Base-by-base conservation (phyloP, 2,329 filamentous ascomycete genomes). In the Neofusicoccum parvum region DNA sequence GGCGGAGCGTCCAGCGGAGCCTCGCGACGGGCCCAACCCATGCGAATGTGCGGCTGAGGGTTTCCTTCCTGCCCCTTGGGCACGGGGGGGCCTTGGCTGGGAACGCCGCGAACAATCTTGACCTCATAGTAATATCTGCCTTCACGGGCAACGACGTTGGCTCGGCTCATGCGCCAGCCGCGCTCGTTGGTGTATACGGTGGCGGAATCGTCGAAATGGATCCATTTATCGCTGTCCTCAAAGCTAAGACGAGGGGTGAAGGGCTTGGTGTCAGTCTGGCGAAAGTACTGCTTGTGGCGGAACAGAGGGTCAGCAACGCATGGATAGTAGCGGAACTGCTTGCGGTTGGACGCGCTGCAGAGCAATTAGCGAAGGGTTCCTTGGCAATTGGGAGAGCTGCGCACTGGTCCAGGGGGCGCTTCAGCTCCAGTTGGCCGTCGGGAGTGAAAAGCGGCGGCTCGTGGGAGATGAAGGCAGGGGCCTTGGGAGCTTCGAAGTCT, bases 91-190 rank as follows among this genome's bases (percentile, higher is more conserved):
- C 79, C 81, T 51, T 78, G 72, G 58, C 78, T 78, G 2, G 86
- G 81, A 48, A 92, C 88, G 41, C 95, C 95, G 69, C 89, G 88
- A 10, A 94, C 89, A 63, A 99, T 88, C 73, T 91, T 94, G 78
- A 94, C 93, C 79, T 99, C 95, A 83, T 93, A 99, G 78, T 96
- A 99, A 83, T 92, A 92, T 37, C 91, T 87, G 0, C 95, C 95
- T 78, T 98, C 92, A 51, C 95, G 85, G 4, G 94, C 91, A 27
- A 91, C 92, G 0, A 98, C 90, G 72, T 99, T 99, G 12, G 92
- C 93, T 45, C 94, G 88, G 2, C 91, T 90, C 84, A 94, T 95
- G 66, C 96, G 87, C 84, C 95, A 97, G 9, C 95, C 94, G 78
- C 96, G 96, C 70, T 94, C 89, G 14, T 95, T 96, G 0, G 92